Base-by-base conservation (phyloP, 345 rosid genomes). In the Populus pruinosa region DNA sequence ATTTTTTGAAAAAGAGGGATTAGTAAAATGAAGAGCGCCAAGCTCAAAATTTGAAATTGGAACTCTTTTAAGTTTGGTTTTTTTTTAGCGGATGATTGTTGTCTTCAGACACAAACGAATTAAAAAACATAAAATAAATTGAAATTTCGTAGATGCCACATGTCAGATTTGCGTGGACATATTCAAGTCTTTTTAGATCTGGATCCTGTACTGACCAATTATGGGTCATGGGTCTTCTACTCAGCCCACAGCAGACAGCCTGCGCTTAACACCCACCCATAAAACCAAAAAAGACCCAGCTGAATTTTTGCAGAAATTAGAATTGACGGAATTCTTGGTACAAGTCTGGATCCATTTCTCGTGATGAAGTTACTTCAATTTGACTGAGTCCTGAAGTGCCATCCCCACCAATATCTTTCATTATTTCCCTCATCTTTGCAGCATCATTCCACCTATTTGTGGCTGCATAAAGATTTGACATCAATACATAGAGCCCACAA, bases 401-500 rank as follows among this genome's bases (percentile, higher is more conserved):
- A 86, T 91, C 97, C 2, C 93, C 91, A 74, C 93, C 96, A 20
- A 67, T 74, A 75, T 86, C 88, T 81, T 82, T 88, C 97, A 94
- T 91, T 87, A 92, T 87, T 80, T 81, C 78, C 87, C 98, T 87
- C 79, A 91, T 88, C 82, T 88, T 83, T 31, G 80, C 88, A 29
- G 88, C 96, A 49, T 92, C 93, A 12, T 87, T 93, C 97, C 94
- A 94, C 87, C 90, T 91, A 76, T 73, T 89, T 76, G 81, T 76
- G 36, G 86, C 80, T 61, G 98, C 98, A 80, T 92, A 94, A 27
- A 94, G 87, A 85, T 94, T 94, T 20, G 98, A 94, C 97, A 94
- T 91, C 84, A 90, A 77, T 20, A 94, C 91, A 67, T 92, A 94
- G 63, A 94, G 79, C 18, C 97, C 98, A 29, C 97, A 93, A 67